phyloP scores from a whole-genome alignment of 2,329 filamentous ascomycete genomes.

The Westerdykella ornata region DNA sequence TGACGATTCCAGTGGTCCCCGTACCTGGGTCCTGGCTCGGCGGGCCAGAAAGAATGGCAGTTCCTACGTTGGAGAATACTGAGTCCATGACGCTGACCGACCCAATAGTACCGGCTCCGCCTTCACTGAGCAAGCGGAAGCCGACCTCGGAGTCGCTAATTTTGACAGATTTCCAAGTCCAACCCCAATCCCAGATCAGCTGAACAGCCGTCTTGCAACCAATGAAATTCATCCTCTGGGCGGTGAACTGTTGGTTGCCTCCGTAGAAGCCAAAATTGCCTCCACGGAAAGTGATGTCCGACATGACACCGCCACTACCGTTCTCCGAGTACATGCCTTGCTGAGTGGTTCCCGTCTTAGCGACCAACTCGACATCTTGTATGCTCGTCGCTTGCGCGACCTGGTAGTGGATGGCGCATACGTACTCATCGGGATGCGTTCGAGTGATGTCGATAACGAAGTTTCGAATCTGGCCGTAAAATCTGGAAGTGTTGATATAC shows the following conservation, averaged over 20 bases:
- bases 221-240: constrained; percentile 45
- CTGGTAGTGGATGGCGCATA: constrained; percentile 34
- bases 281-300: constrained; percentile 35
- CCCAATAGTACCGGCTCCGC: constrained; percentile 42
- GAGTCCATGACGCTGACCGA: constrained; percentile 29
- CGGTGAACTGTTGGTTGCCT: constrained; percentile 46
- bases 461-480: constrained; percentile 57
- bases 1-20: background rate
- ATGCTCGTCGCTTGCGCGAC: constrained; percentile 35
- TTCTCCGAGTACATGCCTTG: constrained; percentile 37
- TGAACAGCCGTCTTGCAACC: constrained; percentile 40
- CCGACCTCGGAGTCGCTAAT: constrained; percentile 18
- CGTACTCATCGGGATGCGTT: constrained; percentile 24
- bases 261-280: constrained; percentile 29
- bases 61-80: constrained; percentile 33
- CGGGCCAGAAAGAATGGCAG: background rate
- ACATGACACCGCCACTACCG: constrained; percentile 36
- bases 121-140: constrained; percentile 28
- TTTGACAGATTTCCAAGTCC: constrained; percentile 35
- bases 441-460: constrained; percentile 49
- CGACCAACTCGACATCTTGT: constrained; percentile 35
- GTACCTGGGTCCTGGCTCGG: background rate
- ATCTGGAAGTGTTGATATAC: constrained; percentile 51
- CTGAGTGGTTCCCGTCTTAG: constrained; percentile 28
- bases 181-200: constrained; percentile 40